Evolutionary conservation across 163 green algal genomes (phyloP), one percentile per base, ranked within the genome.

Genomic region (Chlamydomonas reinhardtii): DNA sequence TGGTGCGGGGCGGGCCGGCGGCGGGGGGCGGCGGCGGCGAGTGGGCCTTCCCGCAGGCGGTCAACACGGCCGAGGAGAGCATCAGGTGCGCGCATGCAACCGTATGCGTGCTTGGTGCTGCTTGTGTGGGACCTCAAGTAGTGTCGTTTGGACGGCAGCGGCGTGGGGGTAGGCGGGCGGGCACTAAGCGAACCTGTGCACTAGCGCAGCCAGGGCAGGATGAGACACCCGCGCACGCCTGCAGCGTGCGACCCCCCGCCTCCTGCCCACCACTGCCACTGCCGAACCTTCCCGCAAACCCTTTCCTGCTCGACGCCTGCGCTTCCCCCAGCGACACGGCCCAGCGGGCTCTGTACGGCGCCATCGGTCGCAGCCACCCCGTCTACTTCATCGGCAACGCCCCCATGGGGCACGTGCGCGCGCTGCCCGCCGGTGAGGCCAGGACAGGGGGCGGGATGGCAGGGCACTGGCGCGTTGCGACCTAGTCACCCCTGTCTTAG

Each of bases 301-400:
- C n/a, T 2, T 37, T 48, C 29, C 37, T 27, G 11, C 22, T 6
- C 43, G 5, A 0, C 31, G 27, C 17, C 56, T 6, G 5, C 25
- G 16, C 12, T 39, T 11, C 20, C 3, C 37, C 32, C 87, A 91
- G 88, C 64, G 72, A 89, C 34, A 88, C 82, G 62, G 84, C 83
- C 24, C 83, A 91, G 37, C 83, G 88, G 11, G 88, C 88, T 3
- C 83, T 91, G 29, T 27, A 37, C 31, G 54, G 37, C 9, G 4
- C 65, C 43, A 76, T 91, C 35, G 77, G 88, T 17, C 76, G 76
- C 65, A 27, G 24, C 29, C 84, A 91, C 73, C 88, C 88, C 19
- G 74, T 89, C 31, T 85, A 75, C 77, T 89, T 88, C 56, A 77
- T 91, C 19, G 88, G 88, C n/a, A 83, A 83, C 34, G 88, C 88